Percentiles rank a stretch among this genome's conserved stretches.
These are phyloP conservation scores for Tritrichomonas musculus DNA, from an alignment of 208 protist species.

Conservation along the genomic window DNA sequence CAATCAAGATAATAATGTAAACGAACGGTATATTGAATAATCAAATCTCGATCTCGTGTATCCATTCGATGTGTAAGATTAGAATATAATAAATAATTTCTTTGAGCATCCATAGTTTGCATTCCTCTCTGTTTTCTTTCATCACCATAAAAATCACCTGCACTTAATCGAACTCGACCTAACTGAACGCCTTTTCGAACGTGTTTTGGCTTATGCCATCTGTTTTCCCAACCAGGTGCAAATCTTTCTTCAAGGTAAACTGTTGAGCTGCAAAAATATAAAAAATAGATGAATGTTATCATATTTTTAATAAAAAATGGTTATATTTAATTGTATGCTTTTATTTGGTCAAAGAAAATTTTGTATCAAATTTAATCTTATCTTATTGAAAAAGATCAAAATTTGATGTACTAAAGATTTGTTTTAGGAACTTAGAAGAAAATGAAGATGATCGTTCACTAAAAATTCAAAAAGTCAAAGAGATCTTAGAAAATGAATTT, in stretches of 20 bases:
- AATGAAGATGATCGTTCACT: too few relatives aligned
- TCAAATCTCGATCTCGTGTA: slow-evolving; percentile 8
- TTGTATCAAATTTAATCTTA: too few relatives aligned
- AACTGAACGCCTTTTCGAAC: slow-evolving; percentile 23
- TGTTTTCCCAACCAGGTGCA: background rate
- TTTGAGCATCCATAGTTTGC: background rate
- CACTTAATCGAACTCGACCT: background rate
- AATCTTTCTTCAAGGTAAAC: background rate
- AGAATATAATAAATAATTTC: background rate
- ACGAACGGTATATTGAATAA: slow-evolving; percentile 25
- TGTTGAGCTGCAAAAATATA: background rate
- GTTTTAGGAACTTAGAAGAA: too few relatives aligned
- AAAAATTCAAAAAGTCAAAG: too few relatives aligned
- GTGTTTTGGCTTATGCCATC: slow-evolving; percentile 4
- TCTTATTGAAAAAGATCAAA: too few relatives aligned
- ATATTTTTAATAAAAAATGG: too few relatives aligned
- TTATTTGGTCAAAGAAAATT: too few relatives aligned
- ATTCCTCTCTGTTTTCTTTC: background rate
- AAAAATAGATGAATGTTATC: background rate
- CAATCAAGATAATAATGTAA: slow-evolving; percentile 13
- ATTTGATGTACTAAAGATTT: too few relatives aligned
- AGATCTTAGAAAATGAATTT: too few relatives aligned
- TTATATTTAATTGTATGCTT: too few relatives aligned
- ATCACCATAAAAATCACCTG: background rate
- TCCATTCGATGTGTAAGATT: slow-evolving; percentile 2